A percentile compares a stretch with the other conserved stretches of the same genome.
Conservation (phyloP, 192 early-diverging fungal genomes). For the Entomortierella beljakovae region DNA sequence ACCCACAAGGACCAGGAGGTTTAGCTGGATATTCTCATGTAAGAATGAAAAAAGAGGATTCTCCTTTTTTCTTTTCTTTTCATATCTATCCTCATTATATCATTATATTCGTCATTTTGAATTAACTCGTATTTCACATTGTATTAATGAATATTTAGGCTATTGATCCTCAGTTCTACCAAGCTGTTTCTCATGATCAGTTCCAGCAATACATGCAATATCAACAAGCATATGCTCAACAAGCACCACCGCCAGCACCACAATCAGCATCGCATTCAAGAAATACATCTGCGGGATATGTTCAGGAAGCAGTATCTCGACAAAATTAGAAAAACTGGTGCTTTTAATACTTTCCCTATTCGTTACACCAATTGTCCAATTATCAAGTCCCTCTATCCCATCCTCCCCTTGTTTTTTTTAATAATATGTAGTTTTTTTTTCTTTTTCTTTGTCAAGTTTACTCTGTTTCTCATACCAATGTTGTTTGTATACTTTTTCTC, state of each 20-base stretch:
- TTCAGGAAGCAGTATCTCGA: slow-evolving; percentile 22
- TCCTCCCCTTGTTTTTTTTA: neutral
- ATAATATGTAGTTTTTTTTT: neutral
- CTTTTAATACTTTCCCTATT: neutral
- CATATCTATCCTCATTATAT: no score
- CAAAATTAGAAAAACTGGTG: slow-evolving; percentile 1
- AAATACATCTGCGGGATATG: slow-evolving; percentile 22
- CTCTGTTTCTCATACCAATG: no score
- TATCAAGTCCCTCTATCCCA: neutral
- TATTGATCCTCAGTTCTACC: slow-evolving; percentile 42
- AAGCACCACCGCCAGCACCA: slow-evolving; percentile 18
- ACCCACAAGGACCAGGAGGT: slow-evolving; percentile 34
- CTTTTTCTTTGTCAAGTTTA: neutral
- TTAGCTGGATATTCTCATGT: slow-evolving; percentile 38
- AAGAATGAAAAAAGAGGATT: neutral
- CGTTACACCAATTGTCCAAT: neutral
- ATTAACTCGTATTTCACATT: neutral
- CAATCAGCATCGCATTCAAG: slow-evolving; percentile 13
- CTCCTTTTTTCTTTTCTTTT: neutral
- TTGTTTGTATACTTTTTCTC: no score
- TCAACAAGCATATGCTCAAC: slow-evolving; percentile 40
- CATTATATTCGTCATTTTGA: no score
- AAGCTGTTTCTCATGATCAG: slow-evolving; percentile 47
- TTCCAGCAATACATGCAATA: slow-evolving; percentile 54
- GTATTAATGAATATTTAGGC: neutral